Evolutionary conservation across 176 grass and related monocot genomes (phyloP), one percentile per base, ranked within the genome.

Genomic region (Pontederia crassipes): DNA sequence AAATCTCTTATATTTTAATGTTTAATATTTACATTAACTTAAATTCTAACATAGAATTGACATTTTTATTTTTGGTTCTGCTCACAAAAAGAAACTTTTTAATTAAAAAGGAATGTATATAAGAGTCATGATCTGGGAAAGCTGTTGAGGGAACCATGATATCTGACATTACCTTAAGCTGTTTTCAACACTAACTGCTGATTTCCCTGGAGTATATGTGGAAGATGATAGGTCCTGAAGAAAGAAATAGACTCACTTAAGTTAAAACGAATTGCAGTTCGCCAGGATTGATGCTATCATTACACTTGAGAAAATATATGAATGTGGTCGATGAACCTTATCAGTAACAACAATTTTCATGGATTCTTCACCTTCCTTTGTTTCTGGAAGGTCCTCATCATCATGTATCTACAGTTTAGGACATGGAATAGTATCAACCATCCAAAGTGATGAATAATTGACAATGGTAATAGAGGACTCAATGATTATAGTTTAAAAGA

Each of bases 291-390:
- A 49, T 6, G 45, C 20, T 15, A 48, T 14, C 11, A 18, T 27
- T 5, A 27, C 10, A 3, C 20, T 24, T 24, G 4, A 20, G 7
- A 58, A 27, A 20, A 9, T 8, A 58, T 27, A 58, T 26, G 56
- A 11, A 5, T 8, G 56, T 28, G 32, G 32, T 58, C 8, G 32
- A 9, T 29, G 52, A 26, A 96, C 91, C 83, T 90, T 96, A 72
- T 77, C 68, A 68, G 69, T 48, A 56, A 69, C 61, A 71, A 74
- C 75, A 51, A 46, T 65, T 81, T 69, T 90, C 17, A 74, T 49
- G 58, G 35, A 71, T 53, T 87, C 90, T n/a, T 90, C 91, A 8
- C 90, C 86, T 82, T 90, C 91, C 70, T 87, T 95, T 74, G 80
- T 84, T 83, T 84, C 85, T 67, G 66, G 75, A 55, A 79, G 67